These are phyloP conservation scores for Umbelopsis ramanniana DNA, from an alignment of 192 early-diverging fungal species.

Conservation along the genomic window DNA sequence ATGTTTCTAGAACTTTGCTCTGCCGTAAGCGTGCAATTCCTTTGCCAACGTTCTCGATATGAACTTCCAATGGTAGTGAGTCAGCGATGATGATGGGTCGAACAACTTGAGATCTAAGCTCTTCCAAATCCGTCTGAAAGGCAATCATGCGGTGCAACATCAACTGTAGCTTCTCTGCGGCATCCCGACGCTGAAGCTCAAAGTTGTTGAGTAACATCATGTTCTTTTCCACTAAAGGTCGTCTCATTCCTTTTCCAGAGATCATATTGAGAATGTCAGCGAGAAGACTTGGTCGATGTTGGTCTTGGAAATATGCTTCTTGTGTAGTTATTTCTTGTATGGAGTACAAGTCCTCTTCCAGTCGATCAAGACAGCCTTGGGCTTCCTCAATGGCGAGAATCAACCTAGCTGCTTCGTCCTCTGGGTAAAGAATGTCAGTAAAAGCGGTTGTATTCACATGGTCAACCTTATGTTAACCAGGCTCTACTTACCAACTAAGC, in stretches of 20 bases:
- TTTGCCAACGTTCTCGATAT: constrained; percentile 47
- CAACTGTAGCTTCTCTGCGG: constrained; percentile 43
- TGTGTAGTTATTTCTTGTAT: constrained; percentile 51
- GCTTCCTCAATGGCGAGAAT: constrained; percentile 37
- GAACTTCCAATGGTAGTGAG: constrained; percentile 40
- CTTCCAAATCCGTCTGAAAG: constrained; percentile 57
- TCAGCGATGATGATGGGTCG: constrained; percentile 41
- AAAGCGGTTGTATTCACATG: not conserved
- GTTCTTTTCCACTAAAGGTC: constrained; percentile 43
- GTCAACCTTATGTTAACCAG: not conserved
- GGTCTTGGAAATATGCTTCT: constrained; percentile 44
- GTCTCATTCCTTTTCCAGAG: constrained; percentile 37
- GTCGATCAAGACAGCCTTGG: constrained; percentile 34
- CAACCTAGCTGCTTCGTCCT: constrained; percentile 35
- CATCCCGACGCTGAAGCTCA: constrained; percentile 45
- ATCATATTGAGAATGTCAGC: constrained; percentile 41
- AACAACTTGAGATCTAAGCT: constrained; percentile 48
- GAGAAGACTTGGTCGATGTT: constrained; percentile 31
- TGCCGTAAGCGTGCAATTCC: constrained; percentile 41
- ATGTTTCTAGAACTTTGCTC: constrained; percentile 36
- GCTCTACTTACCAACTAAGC: constrained; percentile 33
- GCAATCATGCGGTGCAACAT: constrained; percentile 50
- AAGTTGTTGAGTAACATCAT: constrained; percentile 40
- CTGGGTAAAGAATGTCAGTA: not conserved
- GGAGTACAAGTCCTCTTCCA: constrained; percentile 45